Evolutionary conservation across 2,329 filamentous ascomycete genomes (phyloP).

Genomic region (Hortaea sp.): DNA sequence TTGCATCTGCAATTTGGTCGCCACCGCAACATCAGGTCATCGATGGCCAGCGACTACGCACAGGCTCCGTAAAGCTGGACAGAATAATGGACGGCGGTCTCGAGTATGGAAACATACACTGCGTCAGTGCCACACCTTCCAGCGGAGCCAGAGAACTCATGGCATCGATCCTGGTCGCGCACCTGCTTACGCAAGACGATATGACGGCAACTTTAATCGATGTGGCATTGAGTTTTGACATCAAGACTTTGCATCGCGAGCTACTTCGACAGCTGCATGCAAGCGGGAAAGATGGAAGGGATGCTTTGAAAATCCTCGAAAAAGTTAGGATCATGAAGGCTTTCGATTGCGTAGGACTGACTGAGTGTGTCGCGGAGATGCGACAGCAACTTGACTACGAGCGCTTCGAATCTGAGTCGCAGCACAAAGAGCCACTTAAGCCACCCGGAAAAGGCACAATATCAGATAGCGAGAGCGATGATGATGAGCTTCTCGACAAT

Average conservation of each 20-base stretch:
- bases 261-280: conserved; percentile 4
- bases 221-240: conserved; percentile 36
- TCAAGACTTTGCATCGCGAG: conserved; percentile 27
- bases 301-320: conserved; percentile 30
- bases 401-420: background rate
- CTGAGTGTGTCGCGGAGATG: conserved; percentile 37
- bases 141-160: conserved; percentile 19
- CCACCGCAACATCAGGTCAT: too few relatives aligned
- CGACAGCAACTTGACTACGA: conserved; percentile 22
- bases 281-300: conserved; percentile 13
- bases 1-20: too few relatives aligned
- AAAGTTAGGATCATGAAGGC: conserved; percentile 40
- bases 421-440: background rate
- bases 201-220: conserved; percentile 36
- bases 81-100: conserved; percentile 29
- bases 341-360: conserved; percentile 40
- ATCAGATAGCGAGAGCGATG: conserved; percentile 25
- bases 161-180: conserved; percentile 28
- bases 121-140: conserved; percentile 26
- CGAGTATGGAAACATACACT: conserved; percentile 25
- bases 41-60: conserved; percentile 1
- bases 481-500: conserved; percentile 31
- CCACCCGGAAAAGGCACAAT: conserved; percentile 14
- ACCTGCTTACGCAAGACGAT: conserved; percentile 23
- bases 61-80: conserved; percentile 25